Evolutionary conservation across 768 basidiomycete species (phyloP).

Genomic region (Macrolepiota albuminosa): DNA sequence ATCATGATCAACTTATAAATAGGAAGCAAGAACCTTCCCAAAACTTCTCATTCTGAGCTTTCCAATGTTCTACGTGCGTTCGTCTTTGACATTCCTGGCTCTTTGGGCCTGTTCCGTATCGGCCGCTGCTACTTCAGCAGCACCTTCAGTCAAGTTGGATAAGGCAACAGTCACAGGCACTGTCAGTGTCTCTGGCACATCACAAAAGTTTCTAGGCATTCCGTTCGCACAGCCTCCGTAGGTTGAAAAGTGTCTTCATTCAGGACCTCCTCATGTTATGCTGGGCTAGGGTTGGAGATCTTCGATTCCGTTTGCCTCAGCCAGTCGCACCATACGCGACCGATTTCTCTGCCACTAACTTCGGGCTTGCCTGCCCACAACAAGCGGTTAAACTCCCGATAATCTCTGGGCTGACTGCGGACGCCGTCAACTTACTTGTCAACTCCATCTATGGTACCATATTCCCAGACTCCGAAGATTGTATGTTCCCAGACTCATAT

Average conservation of each 20-base stretch:
- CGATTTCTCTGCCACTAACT: conserved; percentile 30
- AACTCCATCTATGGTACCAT: conserved; percentile 22
- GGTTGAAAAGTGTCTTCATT: conserved; percentile 11
- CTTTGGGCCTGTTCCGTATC: conserved; percentile 3
- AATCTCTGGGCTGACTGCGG: conserved; percentile 22
- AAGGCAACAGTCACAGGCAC: conserved; percentile 38
- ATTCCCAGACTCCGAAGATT: conserved; percentile 37
- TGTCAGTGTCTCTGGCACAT: conserved; percentile 19
- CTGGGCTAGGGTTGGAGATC: conserved; percentile 26
- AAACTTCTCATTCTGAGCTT: background rate
- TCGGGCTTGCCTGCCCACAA: conserved; percentile 46
- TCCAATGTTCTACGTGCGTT: background rate
- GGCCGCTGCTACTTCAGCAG: conserved; percentile 1
- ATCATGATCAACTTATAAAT: background rate
- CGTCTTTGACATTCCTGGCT: background rate
- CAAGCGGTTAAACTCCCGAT: conserved; percentile 30
- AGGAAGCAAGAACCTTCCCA: background rate
- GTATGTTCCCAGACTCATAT: conserved; percentile 22
- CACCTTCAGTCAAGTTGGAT: conserved; percentile 36
- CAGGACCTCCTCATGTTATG: background rate
- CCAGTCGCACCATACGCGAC: conserved; percentile 33
- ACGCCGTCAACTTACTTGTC: conserved; percentile 24
- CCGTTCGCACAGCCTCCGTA: conserved; percentile 49
- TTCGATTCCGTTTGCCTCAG: conserved; percentile 40
- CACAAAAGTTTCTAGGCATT: conserved; percentile 42